These are phyloP conservation scores for Staphylotrichum tortipilum DNA, from an alignment of 495 filamentous ascomycete genomes.

Conservation along the genomic window DNA sequence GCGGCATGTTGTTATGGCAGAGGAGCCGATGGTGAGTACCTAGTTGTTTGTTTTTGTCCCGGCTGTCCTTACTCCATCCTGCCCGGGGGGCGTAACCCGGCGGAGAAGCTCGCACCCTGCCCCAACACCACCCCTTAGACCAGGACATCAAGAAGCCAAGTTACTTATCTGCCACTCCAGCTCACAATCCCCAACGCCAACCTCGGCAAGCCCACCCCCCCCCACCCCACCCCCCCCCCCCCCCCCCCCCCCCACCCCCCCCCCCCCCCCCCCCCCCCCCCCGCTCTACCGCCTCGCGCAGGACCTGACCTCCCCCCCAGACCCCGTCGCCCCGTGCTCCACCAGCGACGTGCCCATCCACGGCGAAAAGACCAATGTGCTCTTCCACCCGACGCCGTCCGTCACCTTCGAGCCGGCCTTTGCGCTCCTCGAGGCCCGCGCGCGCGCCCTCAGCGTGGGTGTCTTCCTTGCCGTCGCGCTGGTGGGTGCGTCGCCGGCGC, in stretches of 20 bases:
- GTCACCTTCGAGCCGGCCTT: constrained; percentile 83
- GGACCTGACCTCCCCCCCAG: constrained; percentile 84
- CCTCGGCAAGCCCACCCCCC: constrained; percentile 58
- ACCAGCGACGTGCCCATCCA: constrained; percentile 93
- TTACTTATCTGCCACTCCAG: constrained; percentile 27
- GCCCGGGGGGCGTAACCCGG: too few relatives aligned
- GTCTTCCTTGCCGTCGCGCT: constrained; percentile 66
- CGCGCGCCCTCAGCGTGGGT: constrained; percentile 54
- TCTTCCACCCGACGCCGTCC: constrained; percentile 89
- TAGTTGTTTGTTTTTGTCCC: too few relatives aligned
- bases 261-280: constrained; percentile 43
- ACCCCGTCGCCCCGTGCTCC: constrained; percentile 65
- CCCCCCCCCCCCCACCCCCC: constrained; percentile 66
- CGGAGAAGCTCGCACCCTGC: too few relatives aligned
- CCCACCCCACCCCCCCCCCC: constrained; percentile 50
- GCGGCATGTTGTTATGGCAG: constrained; percentile 59
- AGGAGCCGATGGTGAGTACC: constrained; percentile 64
- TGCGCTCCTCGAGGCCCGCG: constrained; percentile 61
- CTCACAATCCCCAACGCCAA: constrained; percentile 88
- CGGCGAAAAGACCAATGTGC: constrained; percentile 90
- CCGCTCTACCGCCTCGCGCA: constrained; percentile 75
- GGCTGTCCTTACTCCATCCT: not conserved
- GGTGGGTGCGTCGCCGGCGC: constrained; percentile 58
- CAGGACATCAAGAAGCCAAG: too few relatives aligned
- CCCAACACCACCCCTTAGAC: too few relatives aligned